Percentiles rank a stretch among this genome's conserved stretches.
phyloP scores from a whole-genome alignment of 768 basidiomycete genomes.

The Lyophyllum shimeji region DNA sequence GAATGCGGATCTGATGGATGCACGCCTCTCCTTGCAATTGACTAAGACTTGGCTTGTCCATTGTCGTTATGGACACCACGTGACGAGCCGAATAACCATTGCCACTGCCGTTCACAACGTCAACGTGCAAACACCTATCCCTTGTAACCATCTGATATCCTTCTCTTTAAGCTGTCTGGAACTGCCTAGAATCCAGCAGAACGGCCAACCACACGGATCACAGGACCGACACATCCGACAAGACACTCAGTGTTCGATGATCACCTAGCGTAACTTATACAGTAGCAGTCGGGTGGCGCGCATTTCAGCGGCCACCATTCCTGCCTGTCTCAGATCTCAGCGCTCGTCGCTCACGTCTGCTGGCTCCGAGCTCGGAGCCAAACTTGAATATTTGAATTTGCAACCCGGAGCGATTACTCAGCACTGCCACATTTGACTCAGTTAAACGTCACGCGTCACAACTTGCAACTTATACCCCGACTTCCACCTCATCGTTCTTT shows the following conservation, averaged over 20 bases:
- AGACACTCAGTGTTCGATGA: too few relatives aligned
- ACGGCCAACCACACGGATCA: background rate
- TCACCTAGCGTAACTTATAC: too few relatives aligned
- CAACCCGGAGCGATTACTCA: background rate
- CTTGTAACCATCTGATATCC: constrained; percentile 3
- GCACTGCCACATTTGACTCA: constrained; percentile 8
- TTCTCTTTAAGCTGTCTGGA: background rate
- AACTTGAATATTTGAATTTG: background rate
- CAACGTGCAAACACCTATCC: too few relatives aligned
- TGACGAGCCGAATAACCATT: constrained; percentile 2
- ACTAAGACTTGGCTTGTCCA: background rate
- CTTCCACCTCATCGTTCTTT: constrained; percentile 6
- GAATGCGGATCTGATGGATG: background rate
- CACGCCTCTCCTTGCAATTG: background rate
- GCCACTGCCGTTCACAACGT: background rate
- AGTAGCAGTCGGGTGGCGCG: background rate
- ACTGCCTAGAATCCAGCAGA: background rate
- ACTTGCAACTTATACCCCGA: background rate
- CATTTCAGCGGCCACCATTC: background rate
- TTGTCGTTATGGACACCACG: constrained; percentile 15
- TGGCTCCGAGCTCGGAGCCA: too few relatives aligned
- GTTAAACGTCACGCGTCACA: constrained; percentile 21
- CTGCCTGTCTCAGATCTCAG: background rate
- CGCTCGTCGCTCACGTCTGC: too few relatives aligned
- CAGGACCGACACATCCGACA: too few relatives aligned